These are phyloP conservation scores for Sporobolus alterniflorus DNA, from an alignment of 202 grass and related monocot genomes.

Conservation along the genomic window DNA sequence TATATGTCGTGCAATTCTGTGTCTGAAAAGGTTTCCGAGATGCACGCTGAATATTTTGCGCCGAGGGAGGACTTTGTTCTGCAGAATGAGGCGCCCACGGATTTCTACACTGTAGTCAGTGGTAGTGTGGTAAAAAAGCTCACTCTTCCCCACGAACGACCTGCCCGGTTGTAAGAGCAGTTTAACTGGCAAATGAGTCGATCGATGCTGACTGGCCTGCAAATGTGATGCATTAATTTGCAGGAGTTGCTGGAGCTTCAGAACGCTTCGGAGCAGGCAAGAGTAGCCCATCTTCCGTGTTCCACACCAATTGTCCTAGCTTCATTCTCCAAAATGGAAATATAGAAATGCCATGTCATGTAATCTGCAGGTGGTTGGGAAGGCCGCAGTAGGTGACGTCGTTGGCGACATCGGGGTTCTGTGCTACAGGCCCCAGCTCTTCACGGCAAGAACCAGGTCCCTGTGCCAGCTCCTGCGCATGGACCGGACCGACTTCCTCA, in stretches of 20 bases:
- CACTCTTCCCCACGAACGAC: background rate
- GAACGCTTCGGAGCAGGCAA: slow-evolving; percentile 51
- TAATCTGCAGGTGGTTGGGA: slow-evolving; percentile 48
- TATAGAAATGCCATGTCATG: background rate
- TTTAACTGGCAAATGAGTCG: background rate
- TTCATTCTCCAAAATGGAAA: no score
- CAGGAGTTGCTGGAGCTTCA: slow-evolving; percentile 73
- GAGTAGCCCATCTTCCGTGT: no score
- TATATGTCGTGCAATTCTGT: background rate
- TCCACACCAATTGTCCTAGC: no score
- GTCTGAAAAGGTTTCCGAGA: slow-evolving; percentile 83
- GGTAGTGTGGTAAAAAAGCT: slow-evolving; percentile 73
- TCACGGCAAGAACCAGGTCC: slow-evolving; percentile 69
- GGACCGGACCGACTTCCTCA: slow-evolving; percentile 56
- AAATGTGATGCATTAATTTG: slow-evolving; percentile 1
- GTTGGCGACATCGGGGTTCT: slow-evolving; percentile 83
- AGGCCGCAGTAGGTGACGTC: slow-evolving; percentile 56
- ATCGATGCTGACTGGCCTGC: slow-evolving; percentile 18
- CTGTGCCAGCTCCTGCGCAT: slow-evolving; percentile 82
- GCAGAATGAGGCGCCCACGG: slow-evolving; percentile 80
- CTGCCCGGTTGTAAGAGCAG: slow-evolving; percentile 18
- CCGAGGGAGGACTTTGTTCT: slow-evolving; percentile 83
- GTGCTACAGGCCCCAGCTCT: slow-evolving; percentile 86
- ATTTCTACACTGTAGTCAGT: slow-evolving; percentile 85
- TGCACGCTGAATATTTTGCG: slow-evolving; percentile 87